These are phyloP conservation scores for Penicillium verhagenii DNA, from an alignment of 495 filamentous ascomycete genomes.

Conservation along the genomic window DNA sequence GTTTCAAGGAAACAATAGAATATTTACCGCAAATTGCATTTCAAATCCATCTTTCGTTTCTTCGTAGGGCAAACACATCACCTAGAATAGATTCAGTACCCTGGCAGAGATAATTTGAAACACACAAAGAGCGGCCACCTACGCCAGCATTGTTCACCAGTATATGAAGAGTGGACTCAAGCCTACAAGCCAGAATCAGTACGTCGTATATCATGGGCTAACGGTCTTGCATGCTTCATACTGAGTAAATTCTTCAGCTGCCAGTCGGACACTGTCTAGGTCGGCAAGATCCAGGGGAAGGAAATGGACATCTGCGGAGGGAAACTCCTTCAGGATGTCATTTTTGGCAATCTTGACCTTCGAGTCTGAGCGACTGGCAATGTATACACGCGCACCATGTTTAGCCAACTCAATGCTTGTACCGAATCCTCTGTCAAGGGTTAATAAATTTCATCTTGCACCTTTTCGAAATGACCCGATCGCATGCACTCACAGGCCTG, in stretches of 20 bases:
- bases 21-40: slow-evolving; percentile 30
- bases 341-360: slow-evolving; percentile 37
- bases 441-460: too few relatives aligned
- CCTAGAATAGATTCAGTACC: too few relatives aligned
- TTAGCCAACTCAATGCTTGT: slow-evolving; percentile 38
- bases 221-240: too few relatives aligned
- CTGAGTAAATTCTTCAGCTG: slow-evolving; percentile 25
- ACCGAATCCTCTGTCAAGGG: slow-evolving; percentile 26
- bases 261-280: slow-evolving; percentile 32
- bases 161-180: slow-evolving; percentile 40
- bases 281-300: slow-evolving; percentile 44
- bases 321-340: slow-evolving; percentile 32
- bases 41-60: slow-evolving; percentile 30
- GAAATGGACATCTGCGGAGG: slow-evolving; percentile 35
- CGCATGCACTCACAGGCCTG: slow-evolving; percentile 34
- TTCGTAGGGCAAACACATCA: slow-evolving; percentile 27
- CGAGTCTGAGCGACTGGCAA: slow-evolving; percentile 34
- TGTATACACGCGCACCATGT: slow-evolving; percentile 43
- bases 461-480: not conserved
- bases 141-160: slow-evolving; percentile 64
- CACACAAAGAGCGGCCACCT: too few relatives aligned
- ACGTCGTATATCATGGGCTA: too few relatives aligned
- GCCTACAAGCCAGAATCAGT: too few relatives aligned
- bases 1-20: too few relatives aligned
- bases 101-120: too few relatives aligned